Evolutionary conservation across 371 early-diverging fungal genomes (phyloP).

Genomic region (Mucor racemosus): DNA sequence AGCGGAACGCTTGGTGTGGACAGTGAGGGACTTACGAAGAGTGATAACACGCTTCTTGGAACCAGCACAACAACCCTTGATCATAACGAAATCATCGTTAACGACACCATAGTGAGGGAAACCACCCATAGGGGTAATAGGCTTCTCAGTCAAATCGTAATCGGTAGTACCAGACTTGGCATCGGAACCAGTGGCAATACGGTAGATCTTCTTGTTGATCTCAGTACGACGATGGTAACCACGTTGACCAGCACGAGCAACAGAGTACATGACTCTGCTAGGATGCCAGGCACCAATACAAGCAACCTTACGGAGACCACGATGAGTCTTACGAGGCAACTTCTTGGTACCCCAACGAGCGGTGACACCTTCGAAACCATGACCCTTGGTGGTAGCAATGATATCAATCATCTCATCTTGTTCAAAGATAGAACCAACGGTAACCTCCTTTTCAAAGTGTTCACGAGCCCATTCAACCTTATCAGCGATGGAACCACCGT

Average conservation of each 20-base stretch:
- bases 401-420: conserved; percentile 99
- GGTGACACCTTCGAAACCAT: conserved; percentile 99
- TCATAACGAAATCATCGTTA: conserved; percentile 98
- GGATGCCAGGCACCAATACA: conserved; percentile 99
- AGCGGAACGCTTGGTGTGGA: conserved; percentile 94
- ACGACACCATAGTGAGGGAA: conserved; percentile 99
- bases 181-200: conserved; percentile 94
- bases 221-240: conserved; percentile 99
- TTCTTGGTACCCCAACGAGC: conserved; percentile 99
- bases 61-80: conserved; percentile 99
- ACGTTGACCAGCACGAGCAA: conserved; percentile 99
- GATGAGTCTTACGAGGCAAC: conserved; percentile 99
- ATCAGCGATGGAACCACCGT: conserved; percentile 98
- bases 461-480: conserved; percentile 99
- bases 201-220: conserved; percentile 99
- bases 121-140: conserved; percentile 99
- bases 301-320: conserved; percentile 99
- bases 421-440: conserved; percentile 91
- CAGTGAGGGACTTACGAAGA: conserved; percentile 97
- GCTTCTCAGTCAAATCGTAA: conserved; percentile 98
- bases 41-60: conserved; percentile 98
- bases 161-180: conserved; percentile 92
- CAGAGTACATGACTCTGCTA: conserved; percentile 99
- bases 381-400: conserved; percentile 99
- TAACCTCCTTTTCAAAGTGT: conserved; percentile 98